A percentile compares a stretch with the other conserved stretches of the same genome.
Evolutionary conservation across 2,329 filamentous ascomycete genomes (phyloP).

Genomic region (Aspergillus tubingensis): DNA sequence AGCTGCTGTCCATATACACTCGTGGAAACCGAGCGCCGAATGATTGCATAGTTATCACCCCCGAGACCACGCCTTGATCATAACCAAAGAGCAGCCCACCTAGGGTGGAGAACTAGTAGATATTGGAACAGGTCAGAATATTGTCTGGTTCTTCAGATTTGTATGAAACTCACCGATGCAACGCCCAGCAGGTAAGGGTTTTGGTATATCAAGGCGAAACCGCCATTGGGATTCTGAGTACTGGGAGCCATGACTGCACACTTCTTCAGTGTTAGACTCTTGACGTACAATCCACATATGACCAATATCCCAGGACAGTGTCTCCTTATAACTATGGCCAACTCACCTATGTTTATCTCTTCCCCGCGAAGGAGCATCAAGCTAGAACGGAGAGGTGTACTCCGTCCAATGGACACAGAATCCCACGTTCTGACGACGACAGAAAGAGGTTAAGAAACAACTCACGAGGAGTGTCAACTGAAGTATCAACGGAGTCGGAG

Average conservation of each 20-base stretch:
- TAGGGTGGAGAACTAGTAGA: constrained; percentile 41
- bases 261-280: neutral
- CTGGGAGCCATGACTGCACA: constrained; percentile 21
- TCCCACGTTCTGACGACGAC: neutral
- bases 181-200: constrained; percentile 51
- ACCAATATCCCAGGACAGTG: neutral
- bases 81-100: constrained; percentile 53
- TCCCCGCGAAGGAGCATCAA: neutral
- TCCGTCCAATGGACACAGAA: constrained; percentile 2
- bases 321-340: neutral
- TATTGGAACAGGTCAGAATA: neutral
- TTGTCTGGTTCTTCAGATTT: neutral
- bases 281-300: neutral
- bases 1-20: constrained; percentile 47
- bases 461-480: no score
- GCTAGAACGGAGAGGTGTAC: constrained; percentile 8
- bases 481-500: no score
- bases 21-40: constrained; percentile 45
- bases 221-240: constrained; percentile 20
- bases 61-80: constrained; percentile 53
- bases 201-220: constrained; percentile 33
- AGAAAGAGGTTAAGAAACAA: neutral
- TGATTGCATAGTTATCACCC: constrained; percentile 51
- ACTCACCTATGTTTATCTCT: neutral
- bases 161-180: constrained; percentile 38